Percentiles rank a stretch among this genome's conserved stretches.
Conservation (phyloP, 768 basidiomycete species). For the Tricholoma sp. region DNA sequence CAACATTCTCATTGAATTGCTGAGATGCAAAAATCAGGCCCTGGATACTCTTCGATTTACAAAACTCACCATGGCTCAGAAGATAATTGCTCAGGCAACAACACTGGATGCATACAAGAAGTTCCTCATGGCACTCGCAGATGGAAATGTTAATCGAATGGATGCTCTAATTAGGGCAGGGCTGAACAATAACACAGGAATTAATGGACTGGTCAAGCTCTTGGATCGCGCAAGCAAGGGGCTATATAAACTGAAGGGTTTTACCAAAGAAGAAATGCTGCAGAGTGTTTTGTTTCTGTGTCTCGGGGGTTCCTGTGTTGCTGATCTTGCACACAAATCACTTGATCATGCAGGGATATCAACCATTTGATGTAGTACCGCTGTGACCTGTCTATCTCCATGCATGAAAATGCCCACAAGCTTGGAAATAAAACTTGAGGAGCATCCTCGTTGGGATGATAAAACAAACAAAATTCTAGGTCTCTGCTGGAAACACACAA, state of each 20-base stretch:
- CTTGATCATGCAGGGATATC: constrained; percentile 11
- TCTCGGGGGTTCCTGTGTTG: constrained; percentile 7
- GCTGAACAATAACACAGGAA: constrained; percentile 2
- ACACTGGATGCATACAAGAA: constrained; percentile 8
- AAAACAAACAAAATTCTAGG: constrained; percentile 4
- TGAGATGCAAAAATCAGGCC: background rate
- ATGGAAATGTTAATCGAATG: constrained; percentile 10
- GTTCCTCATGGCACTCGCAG: constrained; percentile 9
- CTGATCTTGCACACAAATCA: constrained; percentile 9
- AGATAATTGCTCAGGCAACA: too few species aligned
- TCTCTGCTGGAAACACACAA: constrained; percentile 3
- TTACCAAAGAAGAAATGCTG: constrained; percentile 10
- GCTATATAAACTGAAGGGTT: background rate
- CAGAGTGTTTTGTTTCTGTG: constrained; percentile 3
- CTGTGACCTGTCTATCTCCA: too few species aligned
- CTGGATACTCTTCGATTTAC: background rate
- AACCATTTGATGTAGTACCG: too few species aligned
- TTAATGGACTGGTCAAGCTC: background rate
- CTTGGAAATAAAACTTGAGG: constrained; percentile 2
- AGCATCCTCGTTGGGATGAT: constrained; percentile 1
- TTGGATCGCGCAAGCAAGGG: constrained; percentile 5
- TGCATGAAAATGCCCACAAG: too few species aligned
- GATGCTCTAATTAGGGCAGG: constrained; percentile 5
- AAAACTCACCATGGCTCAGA: background rate
- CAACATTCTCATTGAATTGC: background rate